Percentiles rank a stretch among this genome's conserved stretches.
These are phyloP conservation scores for Ascocoryne sarcoides DNA, from an alignment of 2,329 filamentous ascomycete species.

Conservation along the genomic window DNA sequence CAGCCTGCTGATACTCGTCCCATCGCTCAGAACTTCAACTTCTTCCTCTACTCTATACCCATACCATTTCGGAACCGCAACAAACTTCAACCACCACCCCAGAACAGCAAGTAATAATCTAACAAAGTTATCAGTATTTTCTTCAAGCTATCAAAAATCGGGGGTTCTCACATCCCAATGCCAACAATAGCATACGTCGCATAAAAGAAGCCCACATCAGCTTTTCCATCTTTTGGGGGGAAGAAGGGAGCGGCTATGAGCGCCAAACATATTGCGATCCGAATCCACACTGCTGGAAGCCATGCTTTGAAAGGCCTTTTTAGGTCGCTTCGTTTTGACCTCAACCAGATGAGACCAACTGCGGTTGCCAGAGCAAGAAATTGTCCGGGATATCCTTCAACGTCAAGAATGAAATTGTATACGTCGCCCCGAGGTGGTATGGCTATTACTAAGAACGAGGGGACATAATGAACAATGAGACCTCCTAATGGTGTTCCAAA, in stretches of 20 bases:
- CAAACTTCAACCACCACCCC: constrained; percentile 64
- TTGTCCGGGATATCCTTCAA: constrained; percentile 35
- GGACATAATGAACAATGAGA: constrained; percentile 52
- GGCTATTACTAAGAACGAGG: constrained; percentile 48
- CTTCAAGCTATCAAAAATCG: not conserved
- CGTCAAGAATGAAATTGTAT: constrained; percentile 31
- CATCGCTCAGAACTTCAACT: constrained; percentile 51
- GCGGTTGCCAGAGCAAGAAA: constrained; percentile 32
- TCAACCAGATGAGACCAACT: constrained; percentile 36
- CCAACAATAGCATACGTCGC: constrained; percentile 47
- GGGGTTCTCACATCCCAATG: constrained; percentile 39
- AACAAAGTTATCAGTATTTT: constrained; percentile 12
- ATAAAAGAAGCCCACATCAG: constrained; percentile 39
- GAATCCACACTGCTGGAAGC: constrained; percentile 26
- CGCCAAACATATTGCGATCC: constrained; percentile 24
- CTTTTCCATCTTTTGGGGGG: constrained; percentile 32
- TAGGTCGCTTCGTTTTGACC: constrained; percentile 40
- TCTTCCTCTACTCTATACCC: constrained; percentile 56
- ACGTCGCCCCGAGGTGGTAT: constrained; percentile 37
- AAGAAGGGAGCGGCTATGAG: constrained; percentile 31
- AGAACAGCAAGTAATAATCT: constrained; percentile 49
- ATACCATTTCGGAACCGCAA: constrained; percentile 48
- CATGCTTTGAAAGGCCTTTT: constrained; percentile 24
- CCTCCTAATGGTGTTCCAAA: constrained; percentile 26
- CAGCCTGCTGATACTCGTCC: constrained; percentile 56